These are phyloP conservation scores for Collariella sp. DNA, from an alignment of 495 filamentous ascomycete genomes.

Conservation along the genomic window DNA sequence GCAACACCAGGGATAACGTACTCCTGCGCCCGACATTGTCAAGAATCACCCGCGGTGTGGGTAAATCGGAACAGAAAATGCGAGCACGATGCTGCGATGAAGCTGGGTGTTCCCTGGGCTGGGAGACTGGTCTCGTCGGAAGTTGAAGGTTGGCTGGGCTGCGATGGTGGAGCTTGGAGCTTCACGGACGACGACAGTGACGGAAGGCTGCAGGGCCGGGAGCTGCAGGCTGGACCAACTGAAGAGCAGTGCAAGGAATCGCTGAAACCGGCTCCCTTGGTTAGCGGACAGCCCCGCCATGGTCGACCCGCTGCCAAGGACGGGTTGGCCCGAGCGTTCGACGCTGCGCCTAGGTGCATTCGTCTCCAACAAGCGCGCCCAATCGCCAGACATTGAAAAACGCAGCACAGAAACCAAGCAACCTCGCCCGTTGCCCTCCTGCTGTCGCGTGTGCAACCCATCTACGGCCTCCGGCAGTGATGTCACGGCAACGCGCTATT, in stretches of 20 bases:
- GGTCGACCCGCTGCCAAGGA: neutral
- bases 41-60: constrained; percentile 1
- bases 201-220: neutral
- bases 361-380: constrained; percentile 8
- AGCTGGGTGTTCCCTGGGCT: neutral
- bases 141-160: neutral
- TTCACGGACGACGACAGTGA: constrained; percentile 8
- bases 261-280: neutral
- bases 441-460: constrained; percentile 19
- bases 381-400: constrained; percentile 23
- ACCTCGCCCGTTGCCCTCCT: constrained; percentile 13
- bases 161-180: constrained; percentile 15
- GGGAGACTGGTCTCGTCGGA: no score
- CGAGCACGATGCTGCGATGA: neutral
- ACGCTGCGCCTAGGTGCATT: neutral
- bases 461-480: constrained; percentile 22
- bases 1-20: constrained; percentile 23
- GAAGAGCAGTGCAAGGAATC: neutral
- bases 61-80: neutral
- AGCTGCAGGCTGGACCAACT: no score
- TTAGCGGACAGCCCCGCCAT: constrained; percentile 1
- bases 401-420: constrained; percentile 14
- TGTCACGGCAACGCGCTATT: constrained; percentile 23
- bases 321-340: constrained; percentile 7
- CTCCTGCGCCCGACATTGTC: constrained; percentile 54